These are phyloP conservation scores for Lasiosphaeris hirsuta DNA, from an alignment of 495 filamentous ascomycete genomes.

Conservation along the genomic window DNA sequence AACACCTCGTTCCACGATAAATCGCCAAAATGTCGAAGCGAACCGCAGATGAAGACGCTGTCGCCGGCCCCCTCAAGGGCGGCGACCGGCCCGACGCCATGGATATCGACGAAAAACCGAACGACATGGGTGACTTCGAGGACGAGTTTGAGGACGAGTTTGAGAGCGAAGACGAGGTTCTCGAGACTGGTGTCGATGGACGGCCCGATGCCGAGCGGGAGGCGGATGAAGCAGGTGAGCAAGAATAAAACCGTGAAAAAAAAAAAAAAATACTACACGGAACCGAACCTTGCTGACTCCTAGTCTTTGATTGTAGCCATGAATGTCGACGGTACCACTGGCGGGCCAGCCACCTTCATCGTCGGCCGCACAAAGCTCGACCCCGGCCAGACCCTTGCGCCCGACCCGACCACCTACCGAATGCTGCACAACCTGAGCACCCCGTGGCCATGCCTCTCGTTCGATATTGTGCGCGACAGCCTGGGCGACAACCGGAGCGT, in stretches of 20 bases:
- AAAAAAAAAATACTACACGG: background rate
- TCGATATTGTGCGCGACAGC: conserved; percentile 85
- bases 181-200: conserved; percentile 92
- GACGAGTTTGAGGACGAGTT: conserved; percentile 97
- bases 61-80: conserved; percentile 60
- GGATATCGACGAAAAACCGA: conserved; percentile 51
- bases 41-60: conserved; percentile 54
- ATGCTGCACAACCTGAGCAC: conserved; percentile 92
- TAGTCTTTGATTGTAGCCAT: conserved; percentile 44
- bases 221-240: conserved; percentile 69
- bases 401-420: conserved; percentile 87
- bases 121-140: conserved; percentile 84
- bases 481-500: conserved; percentile 85
- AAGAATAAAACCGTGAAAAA: background rate
- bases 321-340: conserved; percentile 84
- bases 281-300: conserved; percentile 19
- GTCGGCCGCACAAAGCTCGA: conserved; percentile 82
- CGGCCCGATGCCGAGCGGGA: conserved; percentile 89
- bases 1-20: background rate
- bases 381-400: conserved; percentile 83
- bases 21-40: conserved; percentile 66
- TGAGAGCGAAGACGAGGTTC: conserved; percentile 92
- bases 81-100: conserved; percentile 61
- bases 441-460: conserved; percentile 94
- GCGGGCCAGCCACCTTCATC: conserved; percentile 75